Evolutionary conservation across 768 basidiomycete species (phyloP).

Genomic region (Psilocybe cubensis): DNA sequence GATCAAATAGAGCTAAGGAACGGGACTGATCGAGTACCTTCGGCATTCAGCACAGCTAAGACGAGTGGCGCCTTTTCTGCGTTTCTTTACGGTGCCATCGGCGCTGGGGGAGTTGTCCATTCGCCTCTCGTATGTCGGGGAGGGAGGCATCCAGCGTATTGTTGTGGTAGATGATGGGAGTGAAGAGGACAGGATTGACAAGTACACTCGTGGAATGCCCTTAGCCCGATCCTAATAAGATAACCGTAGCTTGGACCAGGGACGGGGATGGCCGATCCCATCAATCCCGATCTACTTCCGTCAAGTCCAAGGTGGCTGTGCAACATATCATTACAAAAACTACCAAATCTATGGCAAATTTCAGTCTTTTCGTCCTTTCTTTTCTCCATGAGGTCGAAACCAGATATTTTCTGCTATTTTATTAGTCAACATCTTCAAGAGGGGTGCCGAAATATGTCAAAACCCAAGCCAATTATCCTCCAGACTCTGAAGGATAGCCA

Average conservation of each 20-base stretch:
- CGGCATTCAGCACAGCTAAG: slow-evolving; percentile 83
- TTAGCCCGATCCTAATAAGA: slow-evolving; percentile 24
- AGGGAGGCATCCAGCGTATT: slow-evolving; percentile 34
- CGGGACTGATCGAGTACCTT: slow-evolving; percentile 43
- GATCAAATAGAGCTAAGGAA: not conserved
- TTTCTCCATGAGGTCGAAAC: not conserved
- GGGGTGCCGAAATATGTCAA: not conserved
- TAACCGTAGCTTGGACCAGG: slow-evolving; percentile 21
- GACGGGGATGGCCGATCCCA: slow-evolving; percentile 25
- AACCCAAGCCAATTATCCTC: not conserved
- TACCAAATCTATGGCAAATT: not conserved
- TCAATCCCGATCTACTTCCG: slow-evolving; percentile 22
- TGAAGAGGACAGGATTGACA: slow-evolving; percentile 17
- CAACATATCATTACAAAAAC: not conserved
- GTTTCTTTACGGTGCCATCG: slow-evolving; percentile 51
- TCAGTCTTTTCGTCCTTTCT: not conserved
- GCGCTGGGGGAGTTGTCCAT: slow-evolving; percentile 21
- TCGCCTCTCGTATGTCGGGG: slow-evolving; percentile 33
- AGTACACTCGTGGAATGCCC: slow-evolving; percentile 10
- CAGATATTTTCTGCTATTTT: not conserved
- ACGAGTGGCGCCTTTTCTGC: slow-evolving; percentile 73
- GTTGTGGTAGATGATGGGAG: slow-evolving; percentile 31
- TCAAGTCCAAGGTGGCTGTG: slow-evolving; percentile 23
- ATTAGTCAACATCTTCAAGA: not conserved
- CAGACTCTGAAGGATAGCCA: not conserved